Evolutionary conservation across 441 rosid genomes (phyloP), one percentile per base, ranked within the genome.

Genomic region (Pelargonium cotyledonis): DNA sequence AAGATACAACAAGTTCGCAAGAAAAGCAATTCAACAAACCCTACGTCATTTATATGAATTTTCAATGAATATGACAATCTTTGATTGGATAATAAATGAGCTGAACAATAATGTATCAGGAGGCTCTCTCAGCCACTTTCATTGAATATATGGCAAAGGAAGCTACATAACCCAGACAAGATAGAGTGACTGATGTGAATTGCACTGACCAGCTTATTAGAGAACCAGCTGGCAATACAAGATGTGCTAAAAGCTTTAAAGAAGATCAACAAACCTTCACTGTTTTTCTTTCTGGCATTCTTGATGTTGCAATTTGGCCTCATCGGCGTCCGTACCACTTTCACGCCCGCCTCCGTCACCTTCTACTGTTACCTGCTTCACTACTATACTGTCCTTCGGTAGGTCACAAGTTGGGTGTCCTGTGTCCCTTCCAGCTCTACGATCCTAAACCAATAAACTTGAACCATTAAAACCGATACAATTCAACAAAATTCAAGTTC

Each of bases 401-500:
- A n/a, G 68, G 44, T 73, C 66, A 0, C 44, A 41, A 65, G 16
- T 72, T 16, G 65, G 26, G 19, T 44, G 68, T 47, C 70, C 82
- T 6, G 71, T 21, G 12, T 71, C 84, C 72, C 69, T 84, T 73
- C 75, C 83, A 19, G 71, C 81, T 81, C 77, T 78, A 21, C 76
- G 73, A 68, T 87, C 91, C 91, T 87, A 77, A 53, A 78, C 70
- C 46, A 71, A 70, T 63, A 70, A 72, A 63, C 26, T 63, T 21
- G 35, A 16, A 70, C 61, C 49, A 63, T 57, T 43, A 40, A 51
- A 15, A 47, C 66, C n/a, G 11, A 35, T 35, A 35, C 38, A 35
- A 35, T 35, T 35, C 3, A 35, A 35, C 38, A 35, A 35, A 4
- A 35, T 35, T 3, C 5, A 35, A 35, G 38, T 3, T 35, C 38